Evolutionary conservation across 2,329 filamentous ascomycete species (phyloP), one percentile per base, ranked within the genome.

Genomic region (Chrysoporthe cubensis): DNA sequence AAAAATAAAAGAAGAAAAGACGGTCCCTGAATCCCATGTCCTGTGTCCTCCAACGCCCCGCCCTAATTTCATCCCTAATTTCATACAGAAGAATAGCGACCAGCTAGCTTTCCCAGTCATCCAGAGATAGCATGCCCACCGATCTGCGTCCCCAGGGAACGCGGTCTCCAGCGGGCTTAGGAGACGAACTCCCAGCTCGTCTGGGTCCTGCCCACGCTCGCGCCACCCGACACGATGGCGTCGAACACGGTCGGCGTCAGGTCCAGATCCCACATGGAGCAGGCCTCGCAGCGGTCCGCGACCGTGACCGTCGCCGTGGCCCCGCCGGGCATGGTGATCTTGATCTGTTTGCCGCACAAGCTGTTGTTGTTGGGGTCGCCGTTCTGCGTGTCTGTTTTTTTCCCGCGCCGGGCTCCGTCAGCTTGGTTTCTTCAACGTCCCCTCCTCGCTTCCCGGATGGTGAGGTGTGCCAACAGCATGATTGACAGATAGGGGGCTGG

Each of bases 321-420:
- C 2, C 37, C 48, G 9, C n/a, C 26, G 21, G 2, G 26, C 65
- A 50, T 46, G 4, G 65, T 62, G 65, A 66, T 37, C n/a, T 37
- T 16, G 46, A 66, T 57, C 32, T 62, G 21, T 59, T 66, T 62
- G 8, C 58, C 58, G 59, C 65, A 66, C 37, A 66, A 58, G 40
- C n/a, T 9, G 42, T 66, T 66, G 26, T 66, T 11, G 65, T 66
- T 66, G 37, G 65, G 50, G 46, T 66, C 46, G 21, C 59, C 59
- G 59, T 26, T n/a, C 26, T 56, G 6, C 37, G 65, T 66, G 59
- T 54, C 62, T 64, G 5, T 18, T 34, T 16, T 43, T 5, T 32
- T 26, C 7, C 4, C 3, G 18, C 13, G 21, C 11, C 6, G 9
- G n/a, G 14, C 4, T 21, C 7, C 8, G 3, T 34, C 32, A 50